phyloP scores from a whole-genome alignment of 2,329 filamentous ascomycete genomes.

The Phoma sp. region DNA sequence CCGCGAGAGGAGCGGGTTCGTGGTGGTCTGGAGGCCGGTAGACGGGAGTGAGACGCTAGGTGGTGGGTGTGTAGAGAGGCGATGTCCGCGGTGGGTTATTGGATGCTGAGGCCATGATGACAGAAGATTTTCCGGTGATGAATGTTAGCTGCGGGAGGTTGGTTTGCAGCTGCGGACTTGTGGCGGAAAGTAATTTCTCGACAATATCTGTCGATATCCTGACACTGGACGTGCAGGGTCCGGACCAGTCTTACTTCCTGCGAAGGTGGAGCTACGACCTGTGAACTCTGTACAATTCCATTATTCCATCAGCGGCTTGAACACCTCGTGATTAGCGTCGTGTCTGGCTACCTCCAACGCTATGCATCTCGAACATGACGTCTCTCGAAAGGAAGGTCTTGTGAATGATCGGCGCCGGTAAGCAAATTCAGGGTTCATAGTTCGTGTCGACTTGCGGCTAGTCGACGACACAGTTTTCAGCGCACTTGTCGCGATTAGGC shows the following conservation, averaged over 20 bases:
- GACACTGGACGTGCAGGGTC: background rate
- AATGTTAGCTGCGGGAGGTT: conserved; percentile 1
- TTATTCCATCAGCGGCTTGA: background rate
- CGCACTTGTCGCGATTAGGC: conserved; percentile 2
- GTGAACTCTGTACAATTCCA: background rate
- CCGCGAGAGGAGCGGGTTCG: background rate
- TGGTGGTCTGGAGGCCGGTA: conserved; percentile 7
- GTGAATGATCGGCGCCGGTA: background rate
- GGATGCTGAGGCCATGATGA: background rate
- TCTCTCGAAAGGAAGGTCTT: background rate
- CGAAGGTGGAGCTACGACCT: background rate
- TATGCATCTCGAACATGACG: conserved; percentile 6
- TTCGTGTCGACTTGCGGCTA: background rate
- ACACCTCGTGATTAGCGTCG: background rate
- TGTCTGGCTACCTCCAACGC: background rate
- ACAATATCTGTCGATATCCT: background rate
- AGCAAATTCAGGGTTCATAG: conserved; percentile 5
- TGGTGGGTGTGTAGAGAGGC: conserved; percentile 3
- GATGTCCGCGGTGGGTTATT: conserved; percentile 9
- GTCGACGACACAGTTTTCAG: background rate
- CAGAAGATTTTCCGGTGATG: background rate
- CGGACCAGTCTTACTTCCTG: background rate
- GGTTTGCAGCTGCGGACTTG: background rate
- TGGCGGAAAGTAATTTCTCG: background rate
- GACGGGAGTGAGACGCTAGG: conserved; percentile 8